A percentile compares a stretch with the other conserved stretches of the same genome.
Evolutionary conservation across 2,329 filamentous ascomycete genomes (phyloP).

Genomic region (Epichloe sylvatica): DNA sequence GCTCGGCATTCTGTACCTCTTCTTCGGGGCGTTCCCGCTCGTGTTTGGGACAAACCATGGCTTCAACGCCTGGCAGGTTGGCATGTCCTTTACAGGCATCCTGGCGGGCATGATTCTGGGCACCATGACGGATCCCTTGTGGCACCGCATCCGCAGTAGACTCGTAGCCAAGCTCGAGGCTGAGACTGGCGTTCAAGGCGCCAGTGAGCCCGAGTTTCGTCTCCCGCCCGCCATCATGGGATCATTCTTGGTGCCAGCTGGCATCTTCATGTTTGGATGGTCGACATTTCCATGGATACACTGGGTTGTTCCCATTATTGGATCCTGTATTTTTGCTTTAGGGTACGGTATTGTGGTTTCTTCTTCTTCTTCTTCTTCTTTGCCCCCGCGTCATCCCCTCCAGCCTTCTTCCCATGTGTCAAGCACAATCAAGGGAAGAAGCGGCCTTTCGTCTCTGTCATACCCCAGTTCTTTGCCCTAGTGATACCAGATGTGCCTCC

Average conservation of each 20-base stretch:
- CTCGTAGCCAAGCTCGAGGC: slow-evolving; percentile 41
- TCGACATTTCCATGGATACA: slow-evolving; percentile 61
- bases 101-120: slow-evolving; percentile 53
- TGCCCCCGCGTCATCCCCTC: not conserved
- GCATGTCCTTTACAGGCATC: slow-evolving; percentile 64
- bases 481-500: too few relatives aligned
- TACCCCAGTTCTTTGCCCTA: slow-evolving; percentile 3
- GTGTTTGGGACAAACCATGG: slow-evolving; percentile 63
- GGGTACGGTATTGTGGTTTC: slow-evolving; percentile 40
- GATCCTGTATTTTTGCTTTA: slow-evolving; percentile 54
- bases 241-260: slow-evolving; percentile 62
- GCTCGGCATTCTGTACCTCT: slow-evolving; percentile 79
- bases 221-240: slow-evolving; percentile 64
- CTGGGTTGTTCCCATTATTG: slow-evolving; percentile 65
- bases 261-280: slow-evolving; percentile 83
- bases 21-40: slow-evolving; percentile 76
- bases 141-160: slow-evolving; percentile 43
- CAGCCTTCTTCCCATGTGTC: not conserved
- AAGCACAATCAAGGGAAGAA: not conserved
- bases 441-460: not conserved
- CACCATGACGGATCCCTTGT: slow-evolving; percentile 51
- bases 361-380: not conserved
- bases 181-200: slow-evolving; percentile 36
- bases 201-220: slow-evolving; percentile 74
- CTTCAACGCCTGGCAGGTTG: slow-evolving; percentile 66